These are phyloP conservation scores for Rhizopogon vesiculosus DNA, from an alignment of 768 basidiomycete species.

Conservation along the genomic window DNA sequence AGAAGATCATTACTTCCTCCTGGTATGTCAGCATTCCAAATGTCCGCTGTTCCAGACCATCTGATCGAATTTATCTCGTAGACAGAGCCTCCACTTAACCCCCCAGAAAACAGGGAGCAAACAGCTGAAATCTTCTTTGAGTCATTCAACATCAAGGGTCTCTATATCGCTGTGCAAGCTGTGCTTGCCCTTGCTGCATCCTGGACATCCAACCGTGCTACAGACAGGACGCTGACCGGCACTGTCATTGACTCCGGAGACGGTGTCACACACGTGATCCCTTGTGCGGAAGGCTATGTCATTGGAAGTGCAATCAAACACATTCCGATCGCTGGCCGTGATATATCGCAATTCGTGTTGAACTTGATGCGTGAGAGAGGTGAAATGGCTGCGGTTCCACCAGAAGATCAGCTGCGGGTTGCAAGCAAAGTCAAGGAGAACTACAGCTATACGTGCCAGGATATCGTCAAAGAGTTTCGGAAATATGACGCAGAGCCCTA, in stretches of 20 bases:
- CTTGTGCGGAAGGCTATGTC: slow-evolving; percentile 95
- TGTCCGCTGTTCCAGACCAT: background rate
- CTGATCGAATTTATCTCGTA: slow-evolving; percentile 25
- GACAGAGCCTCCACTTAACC: slow-evolving; percentile 99
- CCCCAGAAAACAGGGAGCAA: slow-evolving; percentile 98
- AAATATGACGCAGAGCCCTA: slow-evolving; percentile 97
- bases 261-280: slow-evolving; percentile 98
- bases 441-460: slow-evolving; percentile 97
- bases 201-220: slow-evolving; percentile 88
- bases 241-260: slow-evolving; percentile 99
- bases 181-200: slow-evolving; percentile 97
- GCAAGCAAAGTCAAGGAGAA: slow-evolving; percentile 97
- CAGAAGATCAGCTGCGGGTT: slow-evolving; percentile 90
- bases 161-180: slow-evolving; percentile 98
- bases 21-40: slow-evolving; percentile 52
- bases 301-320: slow-evolving; percentile 99
- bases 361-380: slow-evolving; percentile 95
- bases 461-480: slow-evolving; percentile 97
- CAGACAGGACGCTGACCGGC: slow-evolving; percentile 89
- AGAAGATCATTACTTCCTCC: slow-evolving; percentile 96
- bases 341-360: slow-evolving; percentile 94
- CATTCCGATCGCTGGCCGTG: slow-evolving; percentile 96
- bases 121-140: slow-evolving; percentile 99
- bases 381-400: slow-evolving; percentile 85
- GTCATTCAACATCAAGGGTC: slow-evolving; percentile 97